Base-by-base conservation (phyloP, 345 rosid genomes). In the Ricinus communis region DNA sequence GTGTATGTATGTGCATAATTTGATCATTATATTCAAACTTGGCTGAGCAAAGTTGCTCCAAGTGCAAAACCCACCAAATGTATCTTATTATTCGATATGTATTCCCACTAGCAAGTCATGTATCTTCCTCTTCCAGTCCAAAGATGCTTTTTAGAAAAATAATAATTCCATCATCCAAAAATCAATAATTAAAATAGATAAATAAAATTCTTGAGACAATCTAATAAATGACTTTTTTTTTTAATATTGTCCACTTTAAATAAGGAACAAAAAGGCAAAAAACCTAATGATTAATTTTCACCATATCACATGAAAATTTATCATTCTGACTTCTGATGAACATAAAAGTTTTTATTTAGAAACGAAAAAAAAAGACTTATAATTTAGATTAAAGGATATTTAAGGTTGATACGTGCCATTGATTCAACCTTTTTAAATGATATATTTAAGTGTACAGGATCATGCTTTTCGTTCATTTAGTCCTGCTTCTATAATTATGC, bases 41-140 rank as follows among this genome's bases (percentile, higher is more conserved):
- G 3, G 49, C 18, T 40, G 6, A 40, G 27, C 30, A 62, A 62
- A 6, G 22, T n/a, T 40, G 66, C 16, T 41, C 31, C 19, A 62
- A 62, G 13, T 38, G 50, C n/a, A 62, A 43, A 43, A 62, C 21
- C 2, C 25, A 40, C 10, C 47, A 62, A 40, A 40, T 40, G 22
- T 40, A 10, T 62, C 30, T 62, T 40, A 62, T 40, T 40, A 62
- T 62, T 62, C 31, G 50, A 41, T 62, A 62, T 62, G 31, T 40
- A 40, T 40, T 50, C 50, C 66, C 66, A 62, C 66, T 40, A 13
- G 50, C 8, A 22, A 62, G 50, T 50, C 41, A 58, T 21, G 41
- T 31, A 58, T 30, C 63, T 15, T 58, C 31, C 16, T 41, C 31
- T 0, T 14, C 9, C 1, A 13, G 19, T 62, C 31, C 21, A 12